Conservation (phyloP, 1,139 yeast species). For the Zygosaccharomyces sapae region DNA sequence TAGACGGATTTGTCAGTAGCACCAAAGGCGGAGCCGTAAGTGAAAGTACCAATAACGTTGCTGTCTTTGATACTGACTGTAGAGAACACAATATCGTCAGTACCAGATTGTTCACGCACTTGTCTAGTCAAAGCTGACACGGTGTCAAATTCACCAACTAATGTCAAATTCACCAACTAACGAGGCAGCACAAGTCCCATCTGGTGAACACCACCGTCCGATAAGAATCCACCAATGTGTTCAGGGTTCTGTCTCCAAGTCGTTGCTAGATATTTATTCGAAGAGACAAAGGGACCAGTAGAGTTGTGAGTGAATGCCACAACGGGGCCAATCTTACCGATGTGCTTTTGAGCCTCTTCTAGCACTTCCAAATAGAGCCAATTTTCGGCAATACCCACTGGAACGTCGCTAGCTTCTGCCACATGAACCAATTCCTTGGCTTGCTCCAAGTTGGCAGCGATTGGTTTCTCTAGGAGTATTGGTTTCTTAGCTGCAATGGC, state of each 20-base stretch:
- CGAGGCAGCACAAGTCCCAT: slow-evolving; percentile 49
- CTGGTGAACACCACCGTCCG: slow-evolving; percentile 96
- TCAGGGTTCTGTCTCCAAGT: slow-evolving; percentile 86
- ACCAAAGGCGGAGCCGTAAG: slow-evolving; percentile 89
- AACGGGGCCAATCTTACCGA: slow-evolving; percentile 70
- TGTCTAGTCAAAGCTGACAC: slow-evolving; percentile 74
- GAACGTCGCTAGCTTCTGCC: slow-evolving; percentile 54
- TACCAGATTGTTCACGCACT: slow-evolving; percentile 69
- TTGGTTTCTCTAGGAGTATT: slow-evolving; percentile 79
- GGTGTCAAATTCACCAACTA: slow-evolving; percentile 45
- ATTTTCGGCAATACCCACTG: slow-evolving; percentile 77
- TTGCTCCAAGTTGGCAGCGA: slow-evolving; percentile 77
- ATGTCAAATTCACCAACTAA: slow-evolving; percentile 43
- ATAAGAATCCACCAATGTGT: slow-evolving; percentile 84
- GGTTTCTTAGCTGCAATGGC: slow-evolving; percentile 70
- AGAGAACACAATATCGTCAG: slow-evolving; percentile 74
- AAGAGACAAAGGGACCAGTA: slow-evolving; percentile 71
- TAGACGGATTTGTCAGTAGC: slow-evolving; percentile 65
- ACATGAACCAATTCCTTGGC: slow-evolving; percentile 73
- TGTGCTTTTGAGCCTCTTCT: slow-evolving; percentile 46
- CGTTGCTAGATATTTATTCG: slow-evolving; percentile 63
- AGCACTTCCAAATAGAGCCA: slow-evolving; percentile 70
- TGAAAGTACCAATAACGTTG: slow-evolving; percentile 79
- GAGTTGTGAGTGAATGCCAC: slow-evolving; percentile 73
- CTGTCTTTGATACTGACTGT: slow-evolving; percentile 54